Evolutionary conservation across 1,284 basidiomycete species (phyloP), one percentile per base, ranked within the genome.

Genomic region (Moesziomyces antarcticus): DNA sequence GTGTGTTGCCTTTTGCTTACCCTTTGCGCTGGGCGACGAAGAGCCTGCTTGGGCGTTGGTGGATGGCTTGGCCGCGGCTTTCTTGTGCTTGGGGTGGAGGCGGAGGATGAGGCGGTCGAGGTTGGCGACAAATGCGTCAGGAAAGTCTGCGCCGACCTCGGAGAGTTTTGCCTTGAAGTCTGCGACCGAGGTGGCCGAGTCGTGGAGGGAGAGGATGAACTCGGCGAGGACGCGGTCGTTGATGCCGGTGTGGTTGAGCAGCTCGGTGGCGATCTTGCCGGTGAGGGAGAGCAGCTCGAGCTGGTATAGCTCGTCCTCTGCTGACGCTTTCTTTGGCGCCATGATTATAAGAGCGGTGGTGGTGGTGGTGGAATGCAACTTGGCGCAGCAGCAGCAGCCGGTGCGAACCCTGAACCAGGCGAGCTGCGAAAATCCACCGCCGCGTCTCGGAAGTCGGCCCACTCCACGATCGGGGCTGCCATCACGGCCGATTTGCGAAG

Each of bases 61-160:
- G n/a, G 45, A 8, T 16, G 63, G 22, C 33, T 55, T 18, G 24
- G 63, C 35, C 5, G 65, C 52, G 18, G 62, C 50, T 51, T 76
- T 76, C 57, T 76, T 81, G 87, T 98, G 92, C 80, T 95, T 97
- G 0, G 96, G 97, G 81, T 99, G 97, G 88, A 98, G 89, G 66
- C 89, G 92, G 53, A 96, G 89, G 77, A 99, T 93, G 65, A 98
- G 89, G 30, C 97, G 91, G 86, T 99, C 96, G 50, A 99, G 89
- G 80, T 92, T 96, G 82, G 93, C 90, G 67, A 97, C 86, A 82
- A 98, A 93, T 44, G 91, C 92, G 66, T 93, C 91, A 2, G 93
- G 91, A 82, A 98, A 96, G 70, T 91, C 90, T 37, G 94, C 93
- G 42, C 92, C 94, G 58, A 90, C 88, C 72, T 91, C 91, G 63